A percentile compares a stretch with the other conserved stretches of the same genome.
phyloP scores from a whole-genome alignment of 169 alveolate species.

The Besnoitia besnoiti region DNA sequence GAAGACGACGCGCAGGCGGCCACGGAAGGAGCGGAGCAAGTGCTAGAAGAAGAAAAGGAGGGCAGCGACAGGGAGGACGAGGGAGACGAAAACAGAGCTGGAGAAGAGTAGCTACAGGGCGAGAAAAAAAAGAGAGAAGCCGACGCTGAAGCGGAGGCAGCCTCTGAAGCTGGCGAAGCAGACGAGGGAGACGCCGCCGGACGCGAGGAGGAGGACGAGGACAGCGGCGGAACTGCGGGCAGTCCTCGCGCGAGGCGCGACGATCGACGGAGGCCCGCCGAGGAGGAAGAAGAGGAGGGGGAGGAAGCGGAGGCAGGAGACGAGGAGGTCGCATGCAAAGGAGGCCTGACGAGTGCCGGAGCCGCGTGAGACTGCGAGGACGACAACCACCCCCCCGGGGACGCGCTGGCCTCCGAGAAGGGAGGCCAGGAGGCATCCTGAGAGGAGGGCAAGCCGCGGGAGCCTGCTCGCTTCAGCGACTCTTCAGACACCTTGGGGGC shows the following conservation, averaged over 20 bases:
- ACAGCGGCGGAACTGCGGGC: too few relatives aligned
- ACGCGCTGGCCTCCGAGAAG: too few relatives aligned
- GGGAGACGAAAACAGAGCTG: background rate
- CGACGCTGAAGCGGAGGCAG: background rate
- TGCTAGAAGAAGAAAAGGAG: background rate
- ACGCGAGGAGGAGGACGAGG: background rate
- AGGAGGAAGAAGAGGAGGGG: background rate
- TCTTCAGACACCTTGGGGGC: too few relatives aligned
- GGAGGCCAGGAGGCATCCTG: too few relatives aligned
- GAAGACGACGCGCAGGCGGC: background rate
- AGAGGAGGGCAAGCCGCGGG: too few relatives aligned
- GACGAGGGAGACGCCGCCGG: background rate
- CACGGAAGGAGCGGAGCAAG: background rate
- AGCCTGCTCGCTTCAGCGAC: too few relatives aligned
- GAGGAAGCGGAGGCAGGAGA: background rate
- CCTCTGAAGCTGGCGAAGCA: background rate
- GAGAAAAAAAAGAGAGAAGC: background rate
- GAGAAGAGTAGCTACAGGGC: background rate
- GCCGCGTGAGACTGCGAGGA: too few relatives aligned
- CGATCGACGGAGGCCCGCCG: background rate
- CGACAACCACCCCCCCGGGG: too few relatives aligned
- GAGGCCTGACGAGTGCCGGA: too few relatives aligned
- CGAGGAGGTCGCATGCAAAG: background rate
- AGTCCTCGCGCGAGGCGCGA: background rate
- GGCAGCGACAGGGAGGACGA: background rate